These are phyloP conservation scores for Quercus lobata DNA, from an alignment of 331 rosid species.

Conservation along the genomic window DNA sequence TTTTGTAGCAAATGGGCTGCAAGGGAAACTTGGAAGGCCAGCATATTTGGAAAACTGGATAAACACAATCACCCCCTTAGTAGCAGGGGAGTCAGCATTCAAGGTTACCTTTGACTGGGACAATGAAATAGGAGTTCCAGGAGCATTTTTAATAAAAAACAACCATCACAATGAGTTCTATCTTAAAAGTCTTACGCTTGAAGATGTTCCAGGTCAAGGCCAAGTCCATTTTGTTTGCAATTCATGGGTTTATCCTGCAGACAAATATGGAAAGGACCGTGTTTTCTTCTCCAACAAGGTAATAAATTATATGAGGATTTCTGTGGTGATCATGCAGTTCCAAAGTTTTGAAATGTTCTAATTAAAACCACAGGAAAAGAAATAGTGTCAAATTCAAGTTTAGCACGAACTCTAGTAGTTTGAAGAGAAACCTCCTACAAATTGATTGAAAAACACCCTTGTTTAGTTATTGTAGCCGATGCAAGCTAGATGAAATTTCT, in stretches of 20 bases:
- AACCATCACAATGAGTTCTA: conserved; percentile 67
- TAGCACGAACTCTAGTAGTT: too few relatives aligned
- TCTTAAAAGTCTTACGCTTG: conserved; percentile 50
- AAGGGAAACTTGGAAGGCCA: conserved; percentile 57
- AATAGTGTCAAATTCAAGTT: not conserved
- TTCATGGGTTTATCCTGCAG: conserved; percentile 75
- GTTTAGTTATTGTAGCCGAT: too few relatives aligned
- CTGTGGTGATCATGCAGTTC: not conserved
- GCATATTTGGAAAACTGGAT: conserved; percentile 67
- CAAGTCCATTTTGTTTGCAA: conserved; percentile 61
- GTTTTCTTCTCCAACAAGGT: conserved; percentile 76
- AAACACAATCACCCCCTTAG: conserved; percentile 41
- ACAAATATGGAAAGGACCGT: conserved; percentile 48
- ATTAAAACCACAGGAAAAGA: not conserved
- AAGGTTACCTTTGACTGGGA: conserved; percentile 57
- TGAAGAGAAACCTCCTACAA: not conserved
- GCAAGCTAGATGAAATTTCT: too few relatives aligned
- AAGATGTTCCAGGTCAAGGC: conserved; percentile 61
- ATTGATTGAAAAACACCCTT: too few relatives aligned
- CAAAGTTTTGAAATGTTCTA: not conserved
- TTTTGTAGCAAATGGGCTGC: conserved; percentile 35
- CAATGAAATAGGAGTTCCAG: conserved; percentile 50
- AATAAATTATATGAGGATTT: not conserved
- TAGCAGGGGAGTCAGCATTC: conserved; percentile 46
- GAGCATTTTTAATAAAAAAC: conserved; percentile 64